Base-by-base conservation (phyloP, 106 monocot species). In the Alisma plantagoaquatica region DNA sequence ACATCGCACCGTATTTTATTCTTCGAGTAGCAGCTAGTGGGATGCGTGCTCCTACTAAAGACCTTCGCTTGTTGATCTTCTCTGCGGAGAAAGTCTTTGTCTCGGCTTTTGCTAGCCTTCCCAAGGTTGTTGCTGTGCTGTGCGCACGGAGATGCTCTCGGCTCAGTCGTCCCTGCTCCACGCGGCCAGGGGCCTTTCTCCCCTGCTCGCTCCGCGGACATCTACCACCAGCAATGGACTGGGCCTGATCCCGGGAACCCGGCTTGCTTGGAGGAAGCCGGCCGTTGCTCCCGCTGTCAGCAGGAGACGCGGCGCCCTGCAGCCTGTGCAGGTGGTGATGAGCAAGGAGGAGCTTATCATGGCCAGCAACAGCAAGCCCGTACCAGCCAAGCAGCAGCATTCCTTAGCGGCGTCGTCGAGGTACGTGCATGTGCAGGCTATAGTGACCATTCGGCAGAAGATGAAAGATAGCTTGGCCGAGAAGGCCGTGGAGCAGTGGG, bases 401-500 rank as follows among this genome's bases (percentile, higher is more conserved):
- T 17, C 41, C 31, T 42, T 14, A 19, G 43, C 0, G 16, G 15
- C 9, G 16, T 10, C 46, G 49, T 41, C 15, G 19, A 44, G 59
- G 43, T 7, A 49, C 4, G 50, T n/a, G 76, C 15, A 77, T 74
- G n/a, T 73, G 76, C 50, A 79, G 49, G 83, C 60, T 11, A 80
- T 83, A 63, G 27, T 90, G 38, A 90, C 79, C 12, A 54, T 90
- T 23, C 64, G 58, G 68, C 76, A 77, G 56, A 83, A 74, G 79
- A 49, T 69, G 51, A 79, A 73, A 51, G 55, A 83, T 54, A 71
- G 20, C 49, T 43, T 80, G 31, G 14, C 27, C 17, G 79, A 80
- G 24, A 80, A 67, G 73, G 33, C 72, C 17, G 57, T 53, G 70
- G 68, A 72, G 27, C 60, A 41, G 21, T 83, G 73, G 89, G 73